Evolutionary conservation across 345 rosid species (phyloP).

Genomic region (Erucastrum elatum): DNA sequence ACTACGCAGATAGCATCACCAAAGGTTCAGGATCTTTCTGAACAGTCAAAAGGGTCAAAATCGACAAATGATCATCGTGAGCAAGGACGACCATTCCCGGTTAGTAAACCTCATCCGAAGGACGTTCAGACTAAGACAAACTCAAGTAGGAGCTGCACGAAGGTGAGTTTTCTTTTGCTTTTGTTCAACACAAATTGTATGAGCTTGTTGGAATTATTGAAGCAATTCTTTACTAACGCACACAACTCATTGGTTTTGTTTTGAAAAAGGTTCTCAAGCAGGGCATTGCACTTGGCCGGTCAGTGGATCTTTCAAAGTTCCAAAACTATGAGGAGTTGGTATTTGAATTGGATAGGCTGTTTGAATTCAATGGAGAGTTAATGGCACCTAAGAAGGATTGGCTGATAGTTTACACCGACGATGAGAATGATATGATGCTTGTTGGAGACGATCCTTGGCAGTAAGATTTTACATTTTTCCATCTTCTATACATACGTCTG

Average conservation of each 20-base stretch:
- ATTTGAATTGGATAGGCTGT: constrained; percentile 66
- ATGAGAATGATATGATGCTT: constrained; percentile 91
- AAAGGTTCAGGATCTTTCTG: constrained; percentile 39
- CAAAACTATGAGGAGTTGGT: constrained; percentile 61
- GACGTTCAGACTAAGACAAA: constrained; percentile 47
- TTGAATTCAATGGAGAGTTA: constrained; percentile 73
- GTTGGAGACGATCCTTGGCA: constrained; percentile 98
- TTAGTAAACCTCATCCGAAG: constrained; percentile 38
- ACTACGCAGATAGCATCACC: constrained; percentile 33
- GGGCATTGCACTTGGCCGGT: constrained; percentile 75
- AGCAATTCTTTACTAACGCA: not conserved
- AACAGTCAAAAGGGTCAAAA: constrained; percentile 46
- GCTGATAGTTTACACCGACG: constrained; percentile 79
- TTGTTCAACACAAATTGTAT: not conserved
- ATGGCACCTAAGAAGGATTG: constrained; percentile 60
- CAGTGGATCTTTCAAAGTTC: constrained; percentile 80
- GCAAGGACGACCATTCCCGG: constrained; percentile 45
- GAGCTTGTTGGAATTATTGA: not conserved
- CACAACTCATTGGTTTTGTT: not conserved
- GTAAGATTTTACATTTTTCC: constrained; percentile 47
- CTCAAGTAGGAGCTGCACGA: constrained; percentile 70
- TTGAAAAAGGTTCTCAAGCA: constrained; percentile 69
- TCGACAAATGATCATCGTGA: constrained; percentile 44
- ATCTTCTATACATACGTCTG: not conserved
- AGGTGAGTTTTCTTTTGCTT: constrained; percentile 42